These are phyloP conservation scores for Globisporangium iwayamae DNA, from an alignment of 352 stramenopile species.

Conservation along the genomic window DNA sequence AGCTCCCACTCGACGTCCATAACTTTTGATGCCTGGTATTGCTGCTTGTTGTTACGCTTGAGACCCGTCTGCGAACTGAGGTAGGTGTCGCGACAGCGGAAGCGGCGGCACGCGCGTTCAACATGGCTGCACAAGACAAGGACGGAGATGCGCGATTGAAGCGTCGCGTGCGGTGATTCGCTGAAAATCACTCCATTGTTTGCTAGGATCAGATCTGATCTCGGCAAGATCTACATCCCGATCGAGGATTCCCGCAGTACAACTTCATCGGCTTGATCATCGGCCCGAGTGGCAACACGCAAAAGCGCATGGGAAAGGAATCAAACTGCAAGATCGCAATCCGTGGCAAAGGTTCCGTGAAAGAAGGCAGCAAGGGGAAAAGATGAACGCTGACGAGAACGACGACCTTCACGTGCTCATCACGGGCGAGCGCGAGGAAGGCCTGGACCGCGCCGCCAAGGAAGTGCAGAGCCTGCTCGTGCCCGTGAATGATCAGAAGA, in stretches of 20 bases:
- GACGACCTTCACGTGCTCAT: slow-evolving; percentile 97
- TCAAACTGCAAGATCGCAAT: slow-evolving; percentile 99
- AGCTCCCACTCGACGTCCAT: slow-evolving; percentile 29
- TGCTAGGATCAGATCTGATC: slow-evolving; percentile 5
- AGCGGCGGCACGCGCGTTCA: background rate
- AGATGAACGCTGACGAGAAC: slow-evolving; percentile 92
- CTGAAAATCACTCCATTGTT: slow-evolving; percentile 7
- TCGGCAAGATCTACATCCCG: slow-evolving; percentile 96
- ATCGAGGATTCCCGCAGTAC: slow-evolving; percentile 97
- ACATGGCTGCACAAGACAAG: background rate
- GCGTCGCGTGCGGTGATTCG: slow-evolving; percentile 3
- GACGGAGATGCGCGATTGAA: background rate
- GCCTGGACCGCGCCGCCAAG: slow-evolving; percentile 80
- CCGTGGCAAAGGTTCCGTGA: slow-evolving; percentile 94
- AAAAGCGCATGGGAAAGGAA: slow-evolving; percentile 98
- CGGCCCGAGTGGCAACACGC: slow-evolving; percentile 97
- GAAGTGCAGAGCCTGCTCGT: slow-evolving; percentile 90
- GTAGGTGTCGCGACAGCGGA: background rate
- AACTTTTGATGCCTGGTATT: background rate
- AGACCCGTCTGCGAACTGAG: background rate
- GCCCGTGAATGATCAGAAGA: slow-evolving; percentile 89
- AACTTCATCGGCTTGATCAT: slow-evolving; percentile 99
- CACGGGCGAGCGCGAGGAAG: slow-evolving; percentile 86
- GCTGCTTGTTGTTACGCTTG: background rate
- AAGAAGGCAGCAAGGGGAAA: slow-evolving; percentile 96